These are phyloP conservation scores for Ammopiptanthus mongolicus DNA, from an alignment of 306 rosid species.

Conservation along the genomic window DNA sequence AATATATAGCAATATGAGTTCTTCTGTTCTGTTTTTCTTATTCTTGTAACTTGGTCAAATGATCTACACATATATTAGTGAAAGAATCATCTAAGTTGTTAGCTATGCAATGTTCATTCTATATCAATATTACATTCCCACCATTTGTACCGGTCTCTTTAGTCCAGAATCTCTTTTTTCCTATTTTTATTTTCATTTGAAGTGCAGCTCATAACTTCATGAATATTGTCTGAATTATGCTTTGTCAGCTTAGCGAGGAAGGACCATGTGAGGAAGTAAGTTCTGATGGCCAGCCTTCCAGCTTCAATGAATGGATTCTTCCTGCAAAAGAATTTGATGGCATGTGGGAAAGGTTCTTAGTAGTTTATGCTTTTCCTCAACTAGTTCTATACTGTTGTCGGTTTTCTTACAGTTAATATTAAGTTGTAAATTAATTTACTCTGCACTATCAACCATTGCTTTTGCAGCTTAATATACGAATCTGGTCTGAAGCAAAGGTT, in stretches of 20 bases:
- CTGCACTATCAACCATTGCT: slow-evolving; percentile 12
- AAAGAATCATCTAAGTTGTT: neutral
- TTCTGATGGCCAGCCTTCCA: slow-evolving; percentile 82
- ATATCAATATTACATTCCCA: neutral
- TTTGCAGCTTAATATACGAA: slow-evolving; percentile 81
- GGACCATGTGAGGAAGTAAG: slow-evolving; percentile 90
- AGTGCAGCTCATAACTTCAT: neutral
- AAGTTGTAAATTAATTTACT: slow-evolving; percentile 8
- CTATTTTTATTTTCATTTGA: neutral
- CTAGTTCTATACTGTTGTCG: neutral
- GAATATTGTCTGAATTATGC: slow-evolving; percentile 26
- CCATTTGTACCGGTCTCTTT: neutral
- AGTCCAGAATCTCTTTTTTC: slow-evolving; percentile 1
- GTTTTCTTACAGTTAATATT: neutral
- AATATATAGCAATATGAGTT: neutral
- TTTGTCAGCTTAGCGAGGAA: slow-evolving; percentile 82
- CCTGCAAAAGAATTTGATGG: slow-evolving; percentile 97
- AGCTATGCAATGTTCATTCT: neutral
- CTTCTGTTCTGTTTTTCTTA: neutral
- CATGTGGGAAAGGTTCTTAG: slow-evolving; percentile 92
- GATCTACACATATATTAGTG: neutral
- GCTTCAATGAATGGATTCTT: slow-evolving; percentile 93
- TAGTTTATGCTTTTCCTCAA: slow-evolving; percentile 14
- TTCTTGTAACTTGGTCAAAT: neutral
- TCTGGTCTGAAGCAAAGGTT: slow-evolving; percentile 93